Percentiles rank a stretch among this genome's conserved stretches.
These are phyloP conservation scores for Abrus pulchellus DNA, from an alignment of 306 rosid genomes.

Conservation along the genomic window DNA sequence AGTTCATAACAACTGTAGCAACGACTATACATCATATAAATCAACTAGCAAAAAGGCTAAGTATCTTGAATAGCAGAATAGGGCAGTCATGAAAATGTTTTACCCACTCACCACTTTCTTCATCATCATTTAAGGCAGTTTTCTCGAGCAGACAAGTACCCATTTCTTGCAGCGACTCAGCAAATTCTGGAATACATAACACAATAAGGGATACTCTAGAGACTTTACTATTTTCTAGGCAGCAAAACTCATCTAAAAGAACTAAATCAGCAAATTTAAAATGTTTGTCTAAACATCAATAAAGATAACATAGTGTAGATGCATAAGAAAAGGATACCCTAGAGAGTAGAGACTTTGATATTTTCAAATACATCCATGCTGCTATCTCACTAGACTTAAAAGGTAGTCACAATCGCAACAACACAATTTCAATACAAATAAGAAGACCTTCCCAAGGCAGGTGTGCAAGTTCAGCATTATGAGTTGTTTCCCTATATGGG, in stretches of 20 bases:
- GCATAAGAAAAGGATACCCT: background rate
- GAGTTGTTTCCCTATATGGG: slow-evolving; percentile 15
- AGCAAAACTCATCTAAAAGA: slow-evolving; percentile 22
- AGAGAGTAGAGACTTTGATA: slow-evolving; percentile 9
- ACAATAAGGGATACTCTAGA: slow-evolving; percentile 9
- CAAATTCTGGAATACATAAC: slow-evolving; percentile 74
- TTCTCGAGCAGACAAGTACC: slow-evolving; percentile 80
- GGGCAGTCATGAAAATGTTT: slow-evolving; percentile 39
- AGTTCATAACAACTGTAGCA: slow-evolving; percentile 47
- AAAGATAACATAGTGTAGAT: background rate
- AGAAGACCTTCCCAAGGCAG: slow-evolving; percentile 11
- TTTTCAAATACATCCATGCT: slow-evolving; percentile 19
- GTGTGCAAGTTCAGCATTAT: slow-evolving; percentile 16
- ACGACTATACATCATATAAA: slow-evolving; percentile 47
- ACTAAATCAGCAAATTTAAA: slow-evolving; percentile 3
- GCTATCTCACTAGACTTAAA: slow-evolving; percentile 26
- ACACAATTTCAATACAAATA: slow-evolving; percentile 35
- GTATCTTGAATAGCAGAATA: slow-evolving; percentile 36
- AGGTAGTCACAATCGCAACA: slow-evolving; percentile 15
- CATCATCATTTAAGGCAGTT: slow-evolving; percentile 63
- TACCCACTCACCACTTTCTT: slow-evolving; percentile 70
- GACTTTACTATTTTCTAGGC: slow-evolving; percentile 26
- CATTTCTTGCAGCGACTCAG: slow-evolving; percentile 89
- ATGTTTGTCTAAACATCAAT: slow-evolving; percentile 12
- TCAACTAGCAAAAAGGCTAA: slow-evolving; percentile 41